These are phyloP conservation scores for Colletotrichum magnum DNA, from an alignment of 2,329 filamentous ascomycete genomes.

Conservation along the genomic window DNA sequence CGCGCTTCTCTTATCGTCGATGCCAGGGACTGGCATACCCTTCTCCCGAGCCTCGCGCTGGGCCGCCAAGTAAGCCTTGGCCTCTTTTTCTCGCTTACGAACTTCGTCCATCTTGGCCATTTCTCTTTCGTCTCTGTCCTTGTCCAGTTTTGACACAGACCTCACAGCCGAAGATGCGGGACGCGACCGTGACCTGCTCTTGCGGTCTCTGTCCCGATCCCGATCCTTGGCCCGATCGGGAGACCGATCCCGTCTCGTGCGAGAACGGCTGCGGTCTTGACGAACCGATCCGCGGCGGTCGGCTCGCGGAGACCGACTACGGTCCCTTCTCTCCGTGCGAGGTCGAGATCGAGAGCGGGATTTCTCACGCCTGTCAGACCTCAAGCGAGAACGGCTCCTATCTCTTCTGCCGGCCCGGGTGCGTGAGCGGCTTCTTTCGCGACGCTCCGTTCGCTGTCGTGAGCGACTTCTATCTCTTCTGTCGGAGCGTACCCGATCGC, in stretches of 20 bases:
- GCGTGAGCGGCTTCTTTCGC: constrained; percentile 49
- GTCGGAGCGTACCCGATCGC: constrained; percentile 50
- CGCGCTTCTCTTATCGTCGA: constrained; percentile 65
- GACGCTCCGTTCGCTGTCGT: constrained; percentile 38
- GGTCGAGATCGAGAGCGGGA: constrained; percentile 35
- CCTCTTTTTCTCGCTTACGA: constrained; percentile 73
- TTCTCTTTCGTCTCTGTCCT: constrained; percentile 65
- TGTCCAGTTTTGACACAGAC: constrained; percentile 39
- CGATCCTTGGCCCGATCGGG: constrained; percentile 41
- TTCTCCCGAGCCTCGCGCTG: constrained; percentile 73
- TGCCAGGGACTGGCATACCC: constrained; percentile 69
- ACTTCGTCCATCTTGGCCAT: constrained; percentile 74
- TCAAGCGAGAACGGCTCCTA: constrained; percentile 48
- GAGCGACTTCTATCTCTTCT: constrained; percentile 53
- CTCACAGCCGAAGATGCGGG: constrained; percentile 46
- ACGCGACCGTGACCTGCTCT: constrained; percentile 61
- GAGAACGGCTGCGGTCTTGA: constrained; percentile 38
- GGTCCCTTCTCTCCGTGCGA: constrained; percentile 44
- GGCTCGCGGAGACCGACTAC: constrained; percentile 47
- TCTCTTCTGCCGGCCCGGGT: constrained; percentile 45
- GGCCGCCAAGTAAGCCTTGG: constrained; percentile 74
- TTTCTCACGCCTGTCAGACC: constrained; percentile 27
- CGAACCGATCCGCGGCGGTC: constrained; percentile 42
- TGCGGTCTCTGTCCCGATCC: constrained; percentile 51
- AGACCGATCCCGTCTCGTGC: constrained; percentile 43